Evolutionary conservation across 2,329 filamentous ascomycete species (phyloP), one percentile per base, ranked within the genome.

Genomic region (Penicillium brasilianum): DNA sequence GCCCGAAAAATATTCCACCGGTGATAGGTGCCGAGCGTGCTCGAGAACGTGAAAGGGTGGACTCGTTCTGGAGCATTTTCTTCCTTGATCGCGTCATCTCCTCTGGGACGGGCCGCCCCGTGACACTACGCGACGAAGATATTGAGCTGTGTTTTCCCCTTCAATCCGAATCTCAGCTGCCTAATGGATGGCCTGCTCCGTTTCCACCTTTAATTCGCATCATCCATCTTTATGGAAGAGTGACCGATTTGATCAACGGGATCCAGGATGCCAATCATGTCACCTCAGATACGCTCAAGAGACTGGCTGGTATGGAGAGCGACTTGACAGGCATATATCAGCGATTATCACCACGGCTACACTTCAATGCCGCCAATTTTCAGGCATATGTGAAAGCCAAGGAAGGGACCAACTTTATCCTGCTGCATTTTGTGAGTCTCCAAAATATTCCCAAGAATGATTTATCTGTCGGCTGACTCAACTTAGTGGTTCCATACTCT

Each of bases 1-100:
- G 60, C 16, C 62, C 68, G 14, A 66, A 61, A n/a, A 64, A 70
- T 1, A 49, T 74, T 37, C 68, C 77, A 77, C 62, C 84, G 74
- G 59, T 80, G 76, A 1, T 74, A 78, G 55, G 87, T 88, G 70
- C 86, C 85, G 74, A 84, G 80, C 65, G 89, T 86, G 69, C 78
- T 7, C 85, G 91, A 3, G 92, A 96, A 69, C 87, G 92, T 64
- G 92, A 96, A 72, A 86, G 91, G 16, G 88, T 92, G 46, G 91
- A 96, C 69, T 94, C 92, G 0, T 93, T 96, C 67, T 97, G 92
- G 92, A 89, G 91, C 4, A 90, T 96, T 11, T 96, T 96, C 74
- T 89, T 96, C 66, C 84, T 96, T 1, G 92, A 97, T 70, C 85
- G 92, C 20, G 89, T 94, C 63, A 94, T 96, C 28, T 96, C 92